Conservation (phyloP, 495 filamentous ascomycete species). For the Annulohypoxylon maeteangense region DNA sequence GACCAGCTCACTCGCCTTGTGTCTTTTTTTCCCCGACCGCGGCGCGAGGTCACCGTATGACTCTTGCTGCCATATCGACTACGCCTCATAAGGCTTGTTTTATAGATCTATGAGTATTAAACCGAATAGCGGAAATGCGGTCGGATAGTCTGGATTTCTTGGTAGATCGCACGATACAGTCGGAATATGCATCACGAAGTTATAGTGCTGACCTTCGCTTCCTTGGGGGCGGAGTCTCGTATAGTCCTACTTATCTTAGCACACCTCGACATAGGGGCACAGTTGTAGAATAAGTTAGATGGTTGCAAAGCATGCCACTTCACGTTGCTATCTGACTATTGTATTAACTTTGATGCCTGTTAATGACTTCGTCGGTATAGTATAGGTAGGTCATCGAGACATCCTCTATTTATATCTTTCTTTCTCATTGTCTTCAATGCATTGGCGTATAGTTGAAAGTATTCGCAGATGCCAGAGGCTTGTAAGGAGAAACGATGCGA, state of each 20-base stretch:
- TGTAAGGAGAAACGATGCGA: too few relatives aligned
- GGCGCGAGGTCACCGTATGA: constrained; percentile 7
- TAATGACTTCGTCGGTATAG: too few relatives aligned
- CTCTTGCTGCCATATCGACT: background rate
- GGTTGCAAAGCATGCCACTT: background rate
- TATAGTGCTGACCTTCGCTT: background rate
- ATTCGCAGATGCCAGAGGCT: too few relatives aligned
- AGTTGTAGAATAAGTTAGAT: background rate
- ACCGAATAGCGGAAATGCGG: background rate
- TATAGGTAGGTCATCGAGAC: too few relatives aligned
- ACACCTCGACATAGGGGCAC: background rate
- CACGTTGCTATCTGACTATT: too few relatives aligned
- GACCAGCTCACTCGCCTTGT: background rate
- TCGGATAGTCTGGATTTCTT: background rate
- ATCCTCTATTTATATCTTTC: too few relatives aligned
- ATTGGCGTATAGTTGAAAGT: too few relatives aligned
- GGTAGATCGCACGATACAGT: background rate
- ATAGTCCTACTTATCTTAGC: background rate
- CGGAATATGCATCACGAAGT: background rate
- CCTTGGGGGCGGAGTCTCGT: background rate
- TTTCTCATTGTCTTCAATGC: too few relatives aligned
- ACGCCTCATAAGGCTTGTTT: background rate
- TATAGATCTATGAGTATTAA: background rate
- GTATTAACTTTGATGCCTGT: too few relatives aligned
- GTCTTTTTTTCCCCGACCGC: background rate